Conservation (phyloP, 345 rosid genomes). For the Salix viminalis region DNA sequence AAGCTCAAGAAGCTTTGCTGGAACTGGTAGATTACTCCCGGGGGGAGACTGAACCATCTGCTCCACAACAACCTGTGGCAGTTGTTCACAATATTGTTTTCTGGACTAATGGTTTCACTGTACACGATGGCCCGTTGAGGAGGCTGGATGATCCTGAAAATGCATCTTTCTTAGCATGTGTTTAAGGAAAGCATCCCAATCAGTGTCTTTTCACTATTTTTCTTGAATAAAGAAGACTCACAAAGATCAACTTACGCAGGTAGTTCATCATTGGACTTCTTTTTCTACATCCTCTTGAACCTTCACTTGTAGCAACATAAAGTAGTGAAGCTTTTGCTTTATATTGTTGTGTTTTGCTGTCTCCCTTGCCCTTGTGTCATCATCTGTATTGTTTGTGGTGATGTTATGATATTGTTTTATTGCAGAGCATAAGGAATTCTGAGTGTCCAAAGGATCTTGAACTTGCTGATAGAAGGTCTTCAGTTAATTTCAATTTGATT, state of each 20-base stretch:
- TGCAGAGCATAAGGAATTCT: conserved; percentile 85
- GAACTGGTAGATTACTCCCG: conserved; percentile 77
- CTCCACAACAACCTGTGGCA: conserved; percentile 74
- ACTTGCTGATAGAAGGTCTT: conserved; percentile 74
- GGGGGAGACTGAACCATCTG: conserved; percentile 66
- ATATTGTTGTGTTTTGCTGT: not conserved
- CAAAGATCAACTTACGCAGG: not conserved
- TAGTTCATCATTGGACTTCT: not conserved
- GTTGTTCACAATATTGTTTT: conserved; percentile 71
- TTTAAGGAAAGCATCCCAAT: not conserved
- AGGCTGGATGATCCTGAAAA: conserved; percentile 92
- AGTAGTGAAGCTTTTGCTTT: not conserved
- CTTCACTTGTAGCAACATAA: not conserved
- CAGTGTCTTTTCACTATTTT: not conserved
- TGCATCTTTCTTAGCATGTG: conserved; percentile 49
- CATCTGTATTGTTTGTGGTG: not conserved
- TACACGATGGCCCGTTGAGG: conserved; percentile 84
- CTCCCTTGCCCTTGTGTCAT: not conserved
- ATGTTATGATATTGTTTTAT: not conserved
- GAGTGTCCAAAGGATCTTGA: conserved; percentile 94
- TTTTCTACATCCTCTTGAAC: not conserved
- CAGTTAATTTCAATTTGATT: conserved; percentile 75
- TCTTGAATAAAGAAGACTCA: not conserved
- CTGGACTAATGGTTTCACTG: conserved; percentile 91
- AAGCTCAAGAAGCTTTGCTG: conserved; percentile 76